Conservation (phyloP, 768 basidiomycete genomes). For the Macrolepiota fuliginosa region DNA sequence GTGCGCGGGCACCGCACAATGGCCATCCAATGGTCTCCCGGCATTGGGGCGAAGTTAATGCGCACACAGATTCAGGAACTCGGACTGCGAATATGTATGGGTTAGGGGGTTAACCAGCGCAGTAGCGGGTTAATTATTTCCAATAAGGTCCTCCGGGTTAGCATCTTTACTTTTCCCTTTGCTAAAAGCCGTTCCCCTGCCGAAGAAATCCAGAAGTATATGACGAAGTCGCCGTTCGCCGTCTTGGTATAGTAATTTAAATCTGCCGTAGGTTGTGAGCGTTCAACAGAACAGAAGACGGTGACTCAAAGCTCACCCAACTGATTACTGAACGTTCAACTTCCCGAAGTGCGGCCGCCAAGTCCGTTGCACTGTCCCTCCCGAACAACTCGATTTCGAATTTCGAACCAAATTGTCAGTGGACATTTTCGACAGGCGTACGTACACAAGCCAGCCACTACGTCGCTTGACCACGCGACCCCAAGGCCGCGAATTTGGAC, state of each 20-base stretch:
- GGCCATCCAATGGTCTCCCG: not conserved
- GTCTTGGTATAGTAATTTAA: not conserved
- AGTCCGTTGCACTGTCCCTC: not conserved
- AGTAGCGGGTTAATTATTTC: not conserved
- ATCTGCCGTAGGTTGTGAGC: not conserved
- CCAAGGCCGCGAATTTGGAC: not conserved
- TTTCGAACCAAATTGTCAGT: not conserved
- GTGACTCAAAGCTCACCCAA: not conserved
- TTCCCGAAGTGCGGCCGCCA: not conserved
- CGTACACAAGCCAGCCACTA: not conserved
- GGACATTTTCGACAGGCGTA: not conserved
- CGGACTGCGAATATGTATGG: not conserved
- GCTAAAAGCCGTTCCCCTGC: not conserved
- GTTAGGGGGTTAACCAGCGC: not conserved
- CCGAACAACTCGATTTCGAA: not conserved
- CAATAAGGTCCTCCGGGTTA: not conserved
- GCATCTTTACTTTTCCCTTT: not conserved
- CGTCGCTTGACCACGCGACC: not conserved
- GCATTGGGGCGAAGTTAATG: not conserved
- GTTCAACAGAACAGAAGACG: not conserved
- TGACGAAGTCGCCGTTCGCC: not conserved
- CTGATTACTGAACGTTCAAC: not conserved
- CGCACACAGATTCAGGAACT: not conserved
- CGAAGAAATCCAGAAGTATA: not conserved
- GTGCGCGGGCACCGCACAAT: not conserved